These are phyloP conservation scores for Fusarium coffeatum DNA, from an alignment of 2,329 filamentous ascomycete species.

Conservation along the genomic window DNA sequence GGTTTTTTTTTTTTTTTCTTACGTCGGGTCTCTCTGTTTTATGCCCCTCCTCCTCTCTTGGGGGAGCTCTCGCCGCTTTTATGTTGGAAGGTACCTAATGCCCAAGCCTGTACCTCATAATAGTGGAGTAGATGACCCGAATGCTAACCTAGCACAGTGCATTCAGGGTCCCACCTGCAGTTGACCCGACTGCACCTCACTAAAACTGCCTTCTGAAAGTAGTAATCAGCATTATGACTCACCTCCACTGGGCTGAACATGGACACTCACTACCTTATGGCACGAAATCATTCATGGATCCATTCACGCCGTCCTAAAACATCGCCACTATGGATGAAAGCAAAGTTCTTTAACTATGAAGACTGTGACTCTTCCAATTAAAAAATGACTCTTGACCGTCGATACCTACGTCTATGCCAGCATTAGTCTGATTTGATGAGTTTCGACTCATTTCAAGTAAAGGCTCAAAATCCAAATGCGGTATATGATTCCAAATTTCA, in stretches of 20 bases:
- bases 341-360: background rate
- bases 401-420: background rate
- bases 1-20: no score
- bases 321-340: conserved; percentile 10
- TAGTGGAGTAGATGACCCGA: background rate
- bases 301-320: background rate
- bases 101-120: conserved; percentile 2
- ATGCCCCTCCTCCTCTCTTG: conserved; percentile 26
- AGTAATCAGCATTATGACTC: conserved; percentile 25
- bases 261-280: no score
- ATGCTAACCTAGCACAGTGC: background rate
- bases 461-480: conserved; percentile 25
- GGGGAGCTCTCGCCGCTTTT: conserved; percentile 40
- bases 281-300: background rate
- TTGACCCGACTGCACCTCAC: background rate
- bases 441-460: conserved; percentile 42
- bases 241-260: background rate
- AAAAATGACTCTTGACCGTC: conserved; percentile 18
- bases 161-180: background rate
- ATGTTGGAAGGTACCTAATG: conserved; percentile 30
- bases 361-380: conserved; percentile 13
- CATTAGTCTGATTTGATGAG: background rate
- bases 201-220: conserved; percentile 9
- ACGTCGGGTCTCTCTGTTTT: conserved; percentile 2
- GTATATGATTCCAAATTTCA: conserved; percentile 23